phyloP scores from a whole-genome alignment of 345 rosid genomes.

The Viola odorata region DNA sequence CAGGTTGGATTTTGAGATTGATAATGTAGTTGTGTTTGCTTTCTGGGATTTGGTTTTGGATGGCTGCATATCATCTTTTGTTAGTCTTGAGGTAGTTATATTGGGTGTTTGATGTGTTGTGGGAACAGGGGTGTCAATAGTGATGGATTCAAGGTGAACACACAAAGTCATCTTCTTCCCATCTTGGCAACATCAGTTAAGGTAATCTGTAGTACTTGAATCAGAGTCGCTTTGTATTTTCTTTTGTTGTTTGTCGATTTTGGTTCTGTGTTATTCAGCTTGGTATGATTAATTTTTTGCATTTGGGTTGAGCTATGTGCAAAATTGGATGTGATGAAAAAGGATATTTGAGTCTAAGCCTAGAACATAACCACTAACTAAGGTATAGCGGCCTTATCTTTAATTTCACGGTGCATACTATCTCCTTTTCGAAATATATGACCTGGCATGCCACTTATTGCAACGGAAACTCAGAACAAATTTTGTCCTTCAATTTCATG shows the following conservation, averaged over 20 bases:
- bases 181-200: conserved; percentile 80
- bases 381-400: too few relatives aligned
- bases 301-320: too few relatives aligned
- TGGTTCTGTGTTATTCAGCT: neutral
- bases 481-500: too few relatives aligned
- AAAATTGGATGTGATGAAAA: too few relatives aligned
- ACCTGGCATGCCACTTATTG: too few relatives aligned
- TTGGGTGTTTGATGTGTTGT: conserved; percentile 5
- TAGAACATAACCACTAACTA: too few relatives aligned
- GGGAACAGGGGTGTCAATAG: conserved; percentile 53
- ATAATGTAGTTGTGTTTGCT: conserved; percentile 1
- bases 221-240: neutral
- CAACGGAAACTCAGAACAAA: too few relatives aligned
- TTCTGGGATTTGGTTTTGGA: conserved; percentile 7
- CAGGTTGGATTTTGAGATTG: conserved; percentile 39
- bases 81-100: neutral
- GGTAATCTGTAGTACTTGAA: conserved; percentile 33
- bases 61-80: neutral
- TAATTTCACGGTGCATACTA: too few relatives aligned
- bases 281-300: neutral
- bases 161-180: conserved; percentile 78
- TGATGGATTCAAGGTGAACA: conserved; percentile 94
- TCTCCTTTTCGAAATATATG: too few relatives aligned
- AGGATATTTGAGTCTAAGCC: too few relatives aligned
- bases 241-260: neutral